phyloP scores from a whole-genome alignment of 1,139 yeast genomes.

The Suhomyces maxii region DNA sequence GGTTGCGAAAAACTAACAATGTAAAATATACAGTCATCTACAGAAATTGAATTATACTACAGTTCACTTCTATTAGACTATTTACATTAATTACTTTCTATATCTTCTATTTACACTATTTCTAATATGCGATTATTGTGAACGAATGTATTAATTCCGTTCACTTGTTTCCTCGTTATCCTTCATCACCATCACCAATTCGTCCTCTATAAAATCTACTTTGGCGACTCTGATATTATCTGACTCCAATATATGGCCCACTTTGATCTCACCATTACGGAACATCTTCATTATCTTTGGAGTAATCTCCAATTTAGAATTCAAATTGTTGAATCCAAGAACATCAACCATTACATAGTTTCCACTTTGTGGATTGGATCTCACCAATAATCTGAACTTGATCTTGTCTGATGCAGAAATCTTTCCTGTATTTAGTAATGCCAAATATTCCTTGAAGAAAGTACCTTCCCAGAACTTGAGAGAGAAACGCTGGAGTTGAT shows the following conservation, averaged over 20 bases:
- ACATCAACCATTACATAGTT: slow-evolving; percentile 25
- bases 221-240: slow-evolving; percentile 22
- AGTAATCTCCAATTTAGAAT: slow-evolving; percentile 26
- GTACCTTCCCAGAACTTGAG: slow-evolving; percentile 42
- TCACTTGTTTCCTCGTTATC: neutral
- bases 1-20: too few relatives aligned
- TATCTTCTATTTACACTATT: neutral
- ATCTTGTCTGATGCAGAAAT: slow-evolving; percentile 19
- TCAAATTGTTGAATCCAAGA: slow-evolving; percentile 28
- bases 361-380: slow-evolving; percentile 29
- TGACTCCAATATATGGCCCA: slow-evolving; percentile 26
- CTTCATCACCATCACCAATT: slow-evolving; percentile 21
- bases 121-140: neutral
- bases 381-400: slow-evolving; percentile 27
- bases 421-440: slow-evolving; percentile 16
- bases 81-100: too few relatives aligned
- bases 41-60: too few relatives aligned
- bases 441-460: slow-evolving; percentile 32
- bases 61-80: too few relatives aligned
- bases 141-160: too few relatives aligned
- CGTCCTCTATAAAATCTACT: slow-evolving; percentile 38
- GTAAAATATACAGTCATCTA: too few relatives aligned
- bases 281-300: slow-evolving; percentile 21
- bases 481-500: slow-evolving; percentile 26
- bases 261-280: slow-evolving; percentile 19